Percentiles rank a stretch among this genome's conserved stretches.
phyloP scores from a whole-genome alignment of 345 rosid genomes.

The Murraya paniculata region DNA sequence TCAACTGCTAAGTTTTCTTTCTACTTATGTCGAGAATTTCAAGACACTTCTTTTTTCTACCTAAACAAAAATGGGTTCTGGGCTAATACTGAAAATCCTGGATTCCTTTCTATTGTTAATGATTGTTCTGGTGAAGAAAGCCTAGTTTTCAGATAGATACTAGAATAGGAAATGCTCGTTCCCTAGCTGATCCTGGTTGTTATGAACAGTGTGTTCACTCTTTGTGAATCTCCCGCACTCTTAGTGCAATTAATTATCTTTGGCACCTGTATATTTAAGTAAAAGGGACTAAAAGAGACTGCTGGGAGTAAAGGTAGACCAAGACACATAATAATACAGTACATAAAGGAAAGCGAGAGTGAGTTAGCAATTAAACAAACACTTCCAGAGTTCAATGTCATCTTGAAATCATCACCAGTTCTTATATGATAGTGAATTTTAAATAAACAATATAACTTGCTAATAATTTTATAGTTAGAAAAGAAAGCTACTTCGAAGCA shows the following conservation, averaged over 20 bases:
- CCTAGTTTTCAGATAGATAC: background rate
- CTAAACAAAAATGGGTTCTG: background rate
- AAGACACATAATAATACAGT: background rate
- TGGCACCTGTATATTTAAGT: background rate
- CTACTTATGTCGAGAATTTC: background rate
- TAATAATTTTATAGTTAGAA: too few relatives aligned
- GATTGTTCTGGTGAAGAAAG: background rate
- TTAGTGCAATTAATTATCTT: background rate
- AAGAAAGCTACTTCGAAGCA: background rate
- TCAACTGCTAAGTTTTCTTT: background rate
- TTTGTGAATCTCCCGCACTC: background rate
- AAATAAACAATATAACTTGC: background rate
- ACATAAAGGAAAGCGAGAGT: background rate
- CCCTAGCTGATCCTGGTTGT: background rate
- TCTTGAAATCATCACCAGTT: background rate
- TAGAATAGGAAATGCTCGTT: background rate
- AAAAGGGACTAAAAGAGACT: background rate
- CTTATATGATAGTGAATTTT: background rate
- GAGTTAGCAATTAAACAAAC: background rate
- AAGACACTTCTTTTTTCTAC: background rate
- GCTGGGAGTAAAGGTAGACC: background rate
- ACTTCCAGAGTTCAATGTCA: background rate
- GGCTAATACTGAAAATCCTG: background rate
- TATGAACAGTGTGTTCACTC: background rate
- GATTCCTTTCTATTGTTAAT: background rate